phyloP scores from a whole-genome alignment of 1,139 yeast species.

The Blastobotrys persicus region DNA sequence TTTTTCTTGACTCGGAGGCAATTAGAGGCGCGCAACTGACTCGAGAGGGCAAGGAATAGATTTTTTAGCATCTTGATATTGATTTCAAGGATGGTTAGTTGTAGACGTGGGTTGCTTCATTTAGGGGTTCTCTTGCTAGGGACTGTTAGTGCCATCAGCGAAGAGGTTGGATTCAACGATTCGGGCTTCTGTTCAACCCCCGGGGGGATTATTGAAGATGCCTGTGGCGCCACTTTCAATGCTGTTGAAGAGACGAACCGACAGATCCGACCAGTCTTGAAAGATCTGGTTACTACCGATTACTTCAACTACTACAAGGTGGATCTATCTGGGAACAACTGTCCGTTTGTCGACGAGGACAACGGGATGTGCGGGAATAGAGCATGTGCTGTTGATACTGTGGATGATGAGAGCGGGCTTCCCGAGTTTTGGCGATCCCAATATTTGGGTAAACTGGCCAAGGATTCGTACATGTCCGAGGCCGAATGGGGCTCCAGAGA shows the following conservation, averaged over 20 bases:
- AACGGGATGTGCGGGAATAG: slow-evolving; percentile 86
- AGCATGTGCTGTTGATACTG: slow-evolving; percentile 88
- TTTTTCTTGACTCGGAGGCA: background rate
- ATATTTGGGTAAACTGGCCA: slow-evolving; percentile 59
- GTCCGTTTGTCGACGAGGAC: slow-evolving; percentile 84
- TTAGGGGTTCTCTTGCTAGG: background rate
- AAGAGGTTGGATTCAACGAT: slow-evolving; percentile 20
- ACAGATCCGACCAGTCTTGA: slow-evolving; percentile 52
- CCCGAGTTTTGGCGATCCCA: slow-evolving; percentile 75
- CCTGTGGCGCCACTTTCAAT: slow-evolving; percentile 53
- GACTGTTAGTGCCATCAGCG: background rate
- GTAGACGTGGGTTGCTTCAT: background rate
- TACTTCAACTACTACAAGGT: slow-evolving; percentile 81
- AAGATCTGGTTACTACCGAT: slow-evolving; percentile 47
- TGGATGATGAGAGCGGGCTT: slow-evolving; percentile 52
- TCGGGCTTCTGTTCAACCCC: slow-evolving; percentile 20
- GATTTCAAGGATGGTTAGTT: background rate
- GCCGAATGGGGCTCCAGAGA: slow-evolving; percentile 9
- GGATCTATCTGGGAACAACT: slow-evolving; percentile 72
- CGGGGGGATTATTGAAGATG: slow-evolving; percentile 33
- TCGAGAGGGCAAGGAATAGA: background rate
- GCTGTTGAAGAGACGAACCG: slow-evolving; percentile 53
- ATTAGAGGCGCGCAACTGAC: background rate
- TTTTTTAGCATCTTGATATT: background rate
- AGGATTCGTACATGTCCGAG: slow-evolving; percentile 42